A percentile compares a stretch with the other conserved stretches of the same genome.
Conservation (phyloP, 176 grass and related monocot species). For the Bothriochloa decipiens region DNA sequence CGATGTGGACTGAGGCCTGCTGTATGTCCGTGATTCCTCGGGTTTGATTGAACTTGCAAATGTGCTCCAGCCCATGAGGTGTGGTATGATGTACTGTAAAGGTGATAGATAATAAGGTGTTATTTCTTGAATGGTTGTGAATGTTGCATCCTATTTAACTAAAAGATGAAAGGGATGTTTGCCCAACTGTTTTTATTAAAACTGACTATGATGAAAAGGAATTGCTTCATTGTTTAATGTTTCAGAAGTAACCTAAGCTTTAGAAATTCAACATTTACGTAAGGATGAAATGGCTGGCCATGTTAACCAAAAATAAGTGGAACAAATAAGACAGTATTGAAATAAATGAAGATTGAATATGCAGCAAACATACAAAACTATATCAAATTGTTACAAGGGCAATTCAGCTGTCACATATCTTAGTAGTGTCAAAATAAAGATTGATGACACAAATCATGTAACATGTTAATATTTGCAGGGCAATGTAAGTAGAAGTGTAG, state of each 20-base stretch:
- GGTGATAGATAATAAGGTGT: not conserved
- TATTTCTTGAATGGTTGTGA: not conserved
- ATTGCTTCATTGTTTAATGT: not conserved
- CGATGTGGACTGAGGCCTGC: conserved; percentile 48
- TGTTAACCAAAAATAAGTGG: not conserved
- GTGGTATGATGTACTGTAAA: conserved; percentile 88
- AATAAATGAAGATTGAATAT: not conserved
- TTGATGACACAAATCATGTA: not conserved
- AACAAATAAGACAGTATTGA: not conserved
- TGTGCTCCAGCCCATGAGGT: conserved; percentile 87
- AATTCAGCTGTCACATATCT: not conserved
- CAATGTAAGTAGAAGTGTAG: not conserved
- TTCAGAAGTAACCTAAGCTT: not conserved
- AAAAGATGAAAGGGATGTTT: not conserved
- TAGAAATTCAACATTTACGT: not conserved
- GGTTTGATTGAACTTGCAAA: conserved; percentile 79
- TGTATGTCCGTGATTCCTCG: conserved; percentile 44
- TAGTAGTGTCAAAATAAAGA: not conserved
- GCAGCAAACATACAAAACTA: not conserved
- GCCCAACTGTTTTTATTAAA: not conserved
- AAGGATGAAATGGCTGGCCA: not conserved
- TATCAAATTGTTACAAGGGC: not conserved
- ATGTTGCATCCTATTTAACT: not conserved
- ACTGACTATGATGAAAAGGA: not conserved
- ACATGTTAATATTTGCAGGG: not conserved